phyloP scores from a whole-genome alignment of 2,329 filamentous ascomycete genomes.

The Volutella citrinella region DNA sequence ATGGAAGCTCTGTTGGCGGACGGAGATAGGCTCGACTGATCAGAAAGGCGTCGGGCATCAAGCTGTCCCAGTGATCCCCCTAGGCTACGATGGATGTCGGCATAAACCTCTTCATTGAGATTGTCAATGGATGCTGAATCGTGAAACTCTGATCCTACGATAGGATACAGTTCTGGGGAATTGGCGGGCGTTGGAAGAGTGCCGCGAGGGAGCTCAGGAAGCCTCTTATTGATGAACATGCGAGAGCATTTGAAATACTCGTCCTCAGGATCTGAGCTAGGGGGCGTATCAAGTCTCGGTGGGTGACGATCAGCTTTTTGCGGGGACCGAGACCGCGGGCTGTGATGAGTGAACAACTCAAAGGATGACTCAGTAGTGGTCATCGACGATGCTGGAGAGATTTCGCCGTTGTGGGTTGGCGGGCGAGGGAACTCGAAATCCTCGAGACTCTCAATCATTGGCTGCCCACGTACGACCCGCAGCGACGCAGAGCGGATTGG shows the following conservation, averaged over 20 bases:
- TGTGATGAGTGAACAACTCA: conserved; percentile 23
- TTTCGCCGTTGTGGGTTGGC: conserved; percentile 25
- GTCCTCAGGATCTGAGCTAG: conserved; percentile 33
- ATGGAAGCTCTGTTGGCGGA: conserved; percentile 25
- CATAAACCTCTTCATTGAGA: conserved; percentile 24
- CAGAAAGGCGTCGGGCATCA: conserved; percentile 24
- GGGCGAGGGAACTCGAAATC: conserved; percentile 38
- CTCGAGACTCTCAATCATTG: conserved; percentile 27
- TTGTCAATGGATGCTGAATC: conserved; percentile 27
- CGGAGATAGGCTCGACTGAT: conserved; percentile 29
- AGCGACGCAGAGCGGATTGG: conserved; percentile 26
- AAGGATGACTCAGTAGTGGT: conserved; percentile 18
- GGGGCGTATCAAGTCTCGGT: conserved; percentile 30
- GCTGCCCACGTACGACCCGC: conserved; percentile 15
- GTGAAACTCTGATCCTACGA: conserved; percentile 24
- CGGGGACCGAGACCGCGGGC: conserved; percentile 23
- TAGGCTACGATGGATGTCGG: conserved; percentile 25
- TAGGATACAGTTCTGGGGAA: conserved; percentile 33
- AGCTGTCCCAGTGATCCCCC: conserved; percentile 22
- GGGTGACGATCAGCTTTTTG: conserved; percentile 17
- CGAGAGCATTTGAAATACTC: conserved; percentile 13
- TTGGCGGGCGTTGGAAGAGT: conserved; percentile 31
- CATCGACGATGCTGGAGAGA: conserved; percentile 20
- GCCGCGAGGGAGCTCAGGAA: conserved; percentile 22
- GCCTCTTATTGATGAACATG: conserved; percentile 25